Evolutionary conservation across 1,284 basidiomycete species (phyloP).

Genomic region (Trametes versicolor): DNA sequence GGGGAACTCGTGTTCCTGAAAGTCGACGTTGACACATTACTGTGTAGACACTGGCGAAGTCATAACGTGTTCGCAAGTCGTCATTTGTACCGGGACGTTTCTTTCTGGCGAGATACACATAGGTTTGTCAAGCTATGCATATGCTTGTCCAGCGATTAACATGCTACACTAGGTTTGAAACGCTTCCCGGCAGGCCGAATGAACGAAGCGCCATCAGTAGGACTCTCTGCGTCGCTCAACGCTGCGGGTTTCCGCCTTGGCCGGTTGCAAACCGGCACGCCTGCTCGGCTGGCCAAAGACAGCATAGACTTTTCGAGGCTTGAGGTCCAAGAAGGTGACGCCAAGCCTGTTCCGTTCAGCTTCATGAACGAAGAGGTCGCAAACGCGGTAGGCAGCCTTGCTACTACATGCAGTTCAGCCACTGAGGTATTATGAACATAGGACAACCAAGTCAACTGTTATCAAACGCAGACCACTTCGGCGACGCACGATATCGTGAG

Average conservation of each 20-base stretch:
- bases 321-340: conserved; percentile 69
- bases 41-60: conserved; percentile 76
- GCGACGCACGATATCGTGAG: conserved; percentile 79
- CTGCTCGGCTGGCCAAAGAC: conserved; percentile 77
- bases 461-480: conserved; percentile 77
- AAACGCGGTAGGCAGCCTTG: conserved; percentile 48
- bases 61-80: conserved; percentile 81
- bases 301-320: conserved; percentile 77
- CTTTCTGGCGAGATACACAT: conserved; percentile 91
- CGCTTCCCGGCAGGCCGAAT: conserved; percentile 87
- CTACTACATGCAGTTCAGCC: too few species aligned
- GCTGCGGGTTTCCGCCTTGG: conserved; percentile 84
- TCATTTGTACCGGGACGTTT: conserved; percentile 93
- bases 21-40: not conserved
- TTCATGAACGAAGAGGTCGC: conserved; percentile 52
- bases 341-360: conserved; percentile 66
- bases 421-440: conserved; percentile 41
- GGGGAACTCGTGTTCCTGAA: too few species aligned
- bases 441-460: conserved; percentile 80
- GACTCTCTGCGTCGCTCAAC: conserved; percentile 79
- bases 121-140: conserved; percentile 52
- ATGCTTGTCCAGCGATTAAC: not conserved
- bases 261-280: conserved; percentile 90
- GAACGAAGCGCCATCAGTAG: conserved; percentile 76
- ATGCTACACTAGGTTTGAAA: conserved; percentile 63